These are phyloP conservation scores for Raffaelea albimanens DNA, from an alignment of 2,329 filamentous ascomycete species.

Conservation along the genomic window DNA sequence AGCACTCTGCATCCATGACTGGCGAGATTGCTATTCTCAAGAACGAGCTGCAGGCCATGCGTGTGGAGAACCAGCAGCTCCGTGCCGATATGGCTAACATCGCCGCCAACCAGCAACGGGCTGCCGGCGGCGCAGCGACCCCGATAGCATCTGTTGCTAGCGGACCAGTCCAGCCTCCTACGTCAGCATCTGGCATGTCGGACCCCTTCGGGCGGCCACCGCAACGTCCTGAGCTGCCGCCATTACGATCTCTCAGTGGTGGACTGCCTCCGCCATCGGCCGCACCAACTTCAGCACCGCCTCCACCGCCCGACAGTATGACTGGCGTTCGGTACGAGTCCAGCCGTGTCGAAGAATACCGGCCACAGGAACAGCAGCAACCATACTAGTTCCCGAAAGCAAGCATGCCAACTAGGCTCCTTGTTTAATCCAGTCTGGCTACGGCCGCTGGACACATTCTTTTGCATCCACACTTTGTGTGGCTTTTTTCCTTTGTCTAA, in stretches of 20 bases:
- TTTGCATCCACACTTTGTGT: not conserved
- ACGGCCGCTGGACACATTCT: not conserved
- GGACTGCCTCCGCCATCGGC: slow-evolving; percentile 19
- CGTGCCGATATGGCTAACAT: slow-evolving; percentile 24
- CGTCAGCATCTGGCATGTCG: slow-evolving; percentile 1
- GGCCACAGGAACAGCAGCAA: slow-evolving; percentile 13
- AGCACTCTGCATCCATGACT: slow-evolving; percentile 30
- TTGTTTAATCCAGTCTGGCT: no score
- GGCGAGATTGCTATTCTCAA: slow-evolving; percentile 39
- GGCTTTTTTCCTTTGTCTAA: not conserved
- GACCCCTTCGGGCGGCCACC: slow-evolving; percentile 20
- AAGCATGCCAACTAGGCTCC: no score
- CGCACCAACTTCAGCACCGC: slow-evolving; percentile 11
- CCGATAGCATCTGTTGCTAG: not conserved
- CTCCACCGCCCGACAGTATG: slow-evolving; percentile 45
- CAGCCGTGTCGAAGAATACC: slow-evolving; percentile 36
- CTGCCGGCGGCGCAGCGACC: slow-evolving; percentile 7
- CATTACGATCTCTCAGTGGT: slow-evolving; percentile 42
- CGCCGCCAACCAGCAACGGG: slow-evolving; percentile 9
- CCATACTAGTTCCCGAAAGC: no score
- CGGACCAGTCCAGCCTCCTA: not conserved
- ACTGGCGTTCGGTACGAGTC: slow-evolving; percentile 55
- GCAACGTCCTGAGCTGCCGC: slow-evolving; percentile 42
- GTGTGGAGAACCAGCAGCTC: slow-evolving; percentile 39
- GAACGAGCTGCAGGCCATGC: slow-evolving; percentile 36